Base-by-base conservation (phyloP, 805 yeast genomes). In the Scheffersomyces coipomensis region DNA sequence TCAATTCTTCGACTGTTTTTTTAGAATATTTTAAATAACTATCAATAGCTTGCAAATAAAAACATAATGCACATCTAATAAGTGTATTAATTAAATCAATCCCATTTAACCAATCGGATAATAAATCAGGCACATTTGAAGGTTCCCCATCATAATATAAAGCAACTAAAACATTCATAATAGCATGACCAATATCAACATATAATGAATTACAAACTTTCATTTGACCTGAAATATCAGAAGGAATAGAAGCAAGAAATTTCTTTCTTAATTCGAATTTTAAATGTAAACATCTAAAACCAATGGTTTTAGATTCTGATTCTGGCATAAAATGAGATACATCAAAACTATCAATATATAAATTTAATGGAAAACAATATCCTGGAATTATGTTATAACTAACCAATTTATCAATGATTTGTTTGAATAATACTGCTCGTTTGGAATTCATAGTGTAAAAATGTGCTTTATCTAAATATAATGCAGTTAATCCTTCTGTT, bases 361-460 rank as follows among this genome's bases (percentile, higher is more conserved):
- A 16, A 32, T 34, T 40, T 17, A 45, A 24, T 9, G 49, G 49
- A 19, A 31, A 45, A 19, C 46, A 43, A 39, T 37, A 43, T n/a
- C 34, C 35, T 2, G 48, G 44, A 12, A 45, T 35, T 5, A 37
- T 22, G 18, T 25, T 32, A 5, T 34, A 19, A 3, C 16, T 10
- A n/a, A 39, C 15, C 11, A 38, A 22, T 13, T 23, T 17, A 15
- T 23, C 22, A 22, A 35, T 22, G 3, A 25, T 24, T 16, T 17
- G 5, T 18, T 32, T 19, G 19, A 35, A 17, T 27, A 27, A 5
- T 4, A 5, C 6, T 5, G 18, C 30, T 27, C 30, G 7, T 13
- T 27, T n/a, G 11, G 30, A 18, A 13, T 27, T n/a, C 17, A 27
- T 27, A 4, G n/a, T 15, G 15, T 13, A 27, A 5, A 9, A 4